These are phyloP conservation scores for Hsuehochloa calcarea DNA, from an alignment of 176 grass and related monocot species.

Conservation along the genomic window DNA sequence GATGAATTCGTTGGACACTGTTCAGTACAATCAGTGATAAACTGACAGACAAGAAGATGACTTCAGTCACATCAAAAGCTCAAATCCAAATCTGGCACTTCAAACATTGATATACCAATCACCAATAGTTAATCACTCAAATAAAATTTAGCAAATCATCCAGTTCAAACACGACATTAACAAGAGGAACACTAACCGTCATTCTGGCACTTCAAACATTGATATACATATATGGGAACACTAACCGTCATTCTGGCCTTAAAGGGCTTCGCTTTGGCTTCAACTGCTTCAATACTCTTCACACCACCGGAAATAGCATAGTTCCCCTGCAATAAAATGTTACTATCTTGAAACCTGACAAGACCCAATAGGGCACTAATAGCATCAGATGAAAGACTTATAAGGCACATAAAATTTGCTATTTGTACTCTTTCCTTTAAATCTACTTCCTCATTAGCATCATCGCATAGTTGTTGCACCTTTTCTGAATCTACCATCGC, in stretches of 20 bases:
- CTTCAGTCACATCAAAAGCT: too few species aligned
- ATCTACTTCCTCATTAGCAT: conserved; percentile 83
- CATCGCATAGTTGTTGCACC: conserved; percentile 88
- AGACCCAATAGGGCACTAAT: background rate
- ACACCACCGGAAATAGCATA: conserved; percentile 96
- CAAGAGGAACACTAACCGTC: too few species aligned
- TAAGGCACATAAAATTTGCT: conserved; percentile 85
- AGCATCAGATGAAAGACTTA: conserved; percentile 45
- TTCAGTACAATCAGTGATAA: too few species aligned
- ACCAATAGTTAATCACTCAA: too few species aligned
- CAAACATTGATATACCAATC: too few species aligned
- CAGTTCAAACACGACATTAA: too few species aligned
- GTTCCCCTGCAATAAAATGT: conserved; percentile 58
- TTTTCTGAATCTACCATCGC: conserved; percentile 99
- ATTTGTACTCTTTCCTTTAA: conserved; percentile 83
- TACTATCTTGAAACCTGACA: conserved; percentile 19
- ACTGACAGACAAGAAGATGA: too few species aligned
- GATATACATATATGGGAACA: conserved; percentile 18
- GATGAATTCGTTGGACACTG: too few species aligned
- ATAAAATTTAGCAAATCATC: too few species aligned
- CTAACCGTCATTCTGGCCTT: conserved; percentile 97
- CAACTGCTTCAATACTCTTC: conserved; percentile 91
- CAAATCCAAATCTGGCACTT: too few species aligned
- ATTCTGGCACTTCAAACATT: too few species aligned
- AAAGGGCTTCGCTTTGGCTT: conserved; percentile 96